phyloP scores from a whole-genome alignment of 768 basidiomycete genomes.

The Termitomyces sp. region DNA sequence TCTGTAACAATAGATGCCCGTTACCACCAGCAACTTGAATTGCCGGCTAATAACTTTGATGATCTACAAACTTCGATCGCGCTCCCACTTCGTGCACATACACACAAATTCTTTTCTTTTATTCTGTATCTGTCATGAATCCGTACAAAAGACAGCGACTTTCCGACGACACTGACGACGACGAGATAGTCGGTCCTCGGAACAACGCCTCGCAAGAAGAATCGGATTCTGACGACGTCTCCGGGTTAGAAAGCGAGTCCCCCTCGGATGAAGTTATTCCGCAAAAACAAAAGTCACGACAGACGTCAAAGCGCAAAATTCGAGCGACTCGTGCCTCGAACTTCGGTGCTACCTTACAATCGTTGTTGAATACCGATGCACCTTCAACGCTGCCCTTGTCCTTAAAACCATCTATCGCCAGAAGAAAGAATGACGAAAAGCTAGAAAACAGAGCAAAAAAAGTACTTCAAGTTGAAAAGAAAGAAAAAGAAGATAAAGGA shows the following conservation, averaged over 20 bases:
- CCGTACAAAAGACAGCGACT: constrained; percentile 53
- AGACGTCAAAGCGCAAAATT: constrained; percentile 80
- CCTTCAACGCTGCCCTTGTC: constrained; percentile 73
- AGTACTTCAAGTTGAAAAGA: constrained; percentile 65
- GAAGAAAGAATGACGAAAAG: constrained; percentile 73
- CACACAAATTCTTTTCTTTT: constrained; percentile 2
- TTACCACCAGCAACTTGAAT: background rate
- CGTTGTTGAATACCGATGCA: constrained; percentile 65
- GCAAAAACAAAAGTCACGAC: constrained; percentile 63
- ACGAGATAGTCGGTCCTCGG: constrained; percentile 13
- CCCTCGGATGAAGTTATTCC: constrained; percentile 62
- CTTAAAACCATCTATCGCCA: constrained; percentile 69
- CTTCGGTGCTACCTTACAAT: constrained; percentile 74
- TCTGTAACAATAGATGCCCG: constrained; percentile 6
- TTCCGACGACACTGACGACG: constrained; percentile 21
- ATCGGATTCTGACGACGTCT: constrained; percentile 4
- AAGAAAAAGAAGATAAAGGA: constrained; percentile 69
- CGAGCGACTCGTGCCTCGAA: constrained; percentile 71
- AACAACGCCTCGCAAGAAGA: constrained; percentile 16
- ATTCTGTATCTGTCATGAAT: constrained; percentile 33
- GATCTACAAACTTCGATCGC: background rate
- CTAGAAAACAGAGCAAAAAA: constrained; percentile 70
- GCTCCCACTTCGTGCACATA: constrained; percentile 1
- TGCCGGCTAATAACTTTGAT: too few relatives aligned
- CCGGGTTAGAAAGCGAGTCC: constrained; percentile 21